Conservation (phyloP, 805 yeast species). For the Starmera amethionina region DNA sequence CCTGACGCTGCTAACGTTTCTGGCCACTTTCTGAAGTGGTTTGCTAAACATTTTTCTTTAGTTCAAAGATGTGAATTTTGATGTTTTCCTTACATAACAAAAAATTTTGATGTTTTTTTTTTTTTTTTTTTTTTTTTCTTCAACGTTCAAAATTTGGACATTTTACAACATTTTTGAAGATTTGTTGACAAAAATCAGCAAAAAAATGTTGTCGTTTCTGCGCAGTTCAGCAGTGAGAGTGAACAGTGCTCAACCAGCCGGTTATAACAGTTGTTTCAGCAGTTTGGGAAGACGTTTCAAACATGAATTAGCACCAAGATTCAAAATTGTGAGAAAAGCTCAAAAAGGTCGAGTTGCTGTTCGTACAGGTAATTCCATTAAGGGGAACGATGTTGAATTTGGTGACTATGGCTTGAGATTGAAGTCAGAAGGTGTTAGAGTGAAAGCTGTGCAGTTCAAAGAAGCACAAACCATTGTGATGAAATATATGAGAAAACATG, state of each 20-base stretch:
- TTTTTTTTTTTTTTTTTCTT: not conserved
- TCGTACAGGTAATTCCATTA: slow-evolving; percentile 87
- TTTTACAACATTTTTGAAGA: not conserved
- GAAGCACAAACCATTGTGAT: slow-evolving; percentile 84
- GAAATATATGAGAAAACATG: slow-evolving; percentile 73
- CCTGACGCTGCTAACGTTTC: not conserved
- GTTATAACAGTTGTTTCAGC: not conserved
- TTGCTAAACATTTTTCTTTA: not conserved
- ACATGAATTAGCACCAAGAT: slow-evolving; percentile 20
- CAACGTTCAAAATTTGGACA: not conserved
- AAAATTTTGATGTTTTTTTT: not conserved
- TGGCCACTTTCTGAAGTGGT: not conserved
- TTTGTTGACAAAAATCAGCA: not conserved
- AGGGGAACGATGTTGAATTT: slow-evolving; percentile 73
- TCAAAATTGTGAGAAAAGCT: slow-evolving; percentile 43
- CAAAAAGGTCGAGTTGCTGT: slow-evolving; percentile 93
- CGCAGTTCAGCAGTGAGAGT: no score
- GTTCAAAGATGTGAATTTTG: no score
- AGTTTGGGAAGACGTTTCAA: slow-evolving; percentile 16
- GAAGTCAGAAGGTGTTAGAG: slow-evolving; percentile 77
- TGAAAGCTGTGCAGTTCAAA: slow-evolving; percentile 78
- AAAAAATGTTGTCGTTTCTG: no score
- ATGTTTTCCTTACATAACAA: no score
- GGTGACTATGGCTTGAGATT: slow-evolving; percentile 85
- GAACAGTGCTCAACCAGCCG: not conserved